Evolutionary conservation across 2,329 filamentous ascomycete genomes (phyloP), one percentile per base, ranked within the genome.

Genomic region (Paecilomyces dactylethromorphus): DNA sequence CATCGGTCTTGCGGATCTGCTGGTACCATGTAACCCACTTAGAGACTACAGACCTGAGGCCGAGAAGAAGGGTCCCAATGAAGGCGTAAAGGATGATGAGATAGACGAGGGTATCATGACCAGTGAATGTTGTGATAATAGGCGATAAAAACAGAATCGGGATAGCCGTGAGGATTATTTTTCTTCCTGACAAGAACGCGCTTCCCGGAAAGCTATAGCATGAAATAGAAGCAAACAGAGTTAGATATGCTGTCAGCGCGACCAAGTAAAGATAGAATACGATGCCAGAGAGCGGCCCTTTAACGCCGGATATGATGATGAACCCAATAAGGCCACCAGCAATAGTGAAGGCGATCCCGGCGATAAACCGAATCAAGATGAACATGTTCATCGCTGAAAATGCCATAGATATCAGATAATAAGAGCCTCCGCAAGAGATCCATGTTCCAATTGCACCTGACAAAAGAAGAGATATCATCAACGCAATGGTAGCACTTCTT

Each of bases 381-480:
- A 82, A 82, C 78, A 82, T 81, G 61, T 82, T 82, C 53, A 80
- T 79, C 1, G 80, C 80, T 1, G 80, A 78, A 61, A 83, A 83
- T 1, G 81, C 81, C 79, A 82, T 82, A 0, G 79, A 81, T 49
- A 80, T 76, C 5, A 87, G 77, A 62, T 87, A 87, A 68, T 86
- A 87, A 32, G 82, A 83, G 1, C 84, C 85, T 29, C 83, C 83
- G 58, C 82, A 84, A 6, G 83, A 83, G 49, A 87, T 84, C 84
- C 83, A 87, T 6, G 84, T 85, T 24, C 84, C 84, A 53, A 86
- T 81, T 5, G 81, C 84, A 49, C 84, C 84, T 7, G 83, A 84
- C 24, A 87, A 73, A 12, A 87, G 70, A 7, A 87, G 74, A 1
- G 84, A 81, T 12, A 83, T 81, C 75, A 87, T 81, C 49, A 87